Percentiles rank a stretch among this genome's conserved stretches.
Evolutionary conservation across 331 rosid genomes (phyloP).

Genomic region (Stylosanthes scabra): DNA sequence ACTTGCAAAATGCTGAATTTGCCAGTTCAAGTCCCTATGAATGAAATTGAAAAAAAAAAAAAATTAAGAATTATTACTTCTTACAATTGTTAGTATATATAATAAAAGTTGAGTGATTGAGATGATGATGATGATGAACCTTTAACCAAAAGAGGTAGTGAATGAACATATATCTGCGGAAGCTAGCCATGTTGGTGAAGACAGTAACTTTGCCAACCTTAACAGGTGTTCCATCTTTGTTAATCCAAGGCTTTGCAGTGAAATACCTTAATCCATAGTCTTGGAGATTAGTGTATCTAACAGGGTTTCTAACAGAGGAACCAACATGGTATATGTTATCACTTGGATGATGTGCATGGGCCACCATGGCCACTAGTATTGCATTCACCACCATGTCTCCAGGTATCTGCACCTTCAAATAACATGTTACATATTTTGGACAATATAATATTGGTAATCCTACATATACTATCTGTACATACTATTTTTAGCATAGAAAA

Average conservation of each 20-base stretch:
- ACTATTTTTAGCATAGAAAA: too few relatives aligned
- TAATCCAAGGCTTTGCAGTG: conserved; percentile 65
- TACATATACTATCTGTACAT: too few relatives aligned
- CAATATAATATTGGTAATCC: too few relatives aligned
- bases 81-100: too few relatives aligned
- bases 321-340: conserved; percentile 72
- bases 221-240: conserved; percentile 62
- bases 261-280: conserved; percentile 57
- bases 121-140: conserved; percentile 44
- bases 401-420: conserved; percentile 59
- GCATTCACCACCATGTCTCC: conserved; percentile 91
- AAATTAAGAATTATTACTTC: too few relatives aligned
- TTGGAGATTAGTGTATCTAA: conserved; percentile 41
- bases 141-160: conserved; percentile 67
- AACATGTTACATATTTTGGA: too few relatives aligned
- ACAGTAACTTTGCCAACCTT: conserved; percentile 55
- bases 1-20: conserved; percentile 67
- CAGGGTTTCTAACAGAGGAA: conserved; percentile 62
- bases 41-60: neutral
- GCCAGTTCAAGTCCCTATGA: conserved; percentile 63
- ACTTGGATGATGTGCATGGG: conserved; percentile 57
- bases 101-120: neutral
- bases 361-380: conserved; percentile 64
- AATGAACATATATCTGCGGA: conserved; percentile 66
- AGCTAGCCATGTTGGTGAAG: conserved; percentile 63